Percentiles rank a stretch among this genome's conserved stretches.
These are phyloP conservation scores for Cerioporus squamosus DNA, from an alignment of 1,284 basidiomycete genomes.

Conservation along the genomic window DNA sequence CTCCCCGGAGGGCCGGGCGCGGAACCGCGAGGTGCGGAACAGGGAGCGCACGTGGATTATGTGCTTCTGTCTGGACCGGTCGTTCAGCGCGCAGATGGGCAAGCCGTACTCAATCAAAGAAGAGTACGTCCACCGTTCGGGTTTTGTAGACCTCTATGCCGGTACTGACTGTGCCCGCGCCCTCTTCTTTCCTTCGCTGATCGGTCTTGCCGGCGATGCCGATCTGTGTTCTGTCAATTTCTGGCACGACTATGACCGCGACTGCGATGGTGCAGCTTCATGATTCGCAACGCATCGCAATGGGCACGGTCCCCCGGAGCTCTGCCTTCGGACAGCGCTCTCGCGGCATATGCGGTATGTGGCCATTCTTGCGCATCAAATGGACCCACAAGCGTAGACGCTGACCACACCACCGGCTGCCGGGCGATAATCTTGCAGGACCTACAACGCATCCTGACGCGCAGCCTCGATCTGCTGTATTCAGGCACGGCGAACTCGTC, in stretches of 20 bases:
- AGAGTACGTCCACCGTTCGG: conserved; percentile 62
- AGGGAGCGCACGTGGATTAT: conserved; percentile 94
- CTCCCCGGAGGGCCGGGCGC: conserved; percentile 73
- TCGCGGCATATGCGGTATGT: conserved; percentile 75
- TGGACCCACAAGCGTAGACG: conserved; percentile 14
- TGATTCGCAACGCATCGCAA: conserved; percentile 82
- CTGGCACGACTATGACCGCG: conserved; percentile 9
- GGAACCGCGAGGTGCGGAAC: conserved; percentile 87
- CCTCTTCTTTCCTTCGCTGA: conserved; percentile 11
- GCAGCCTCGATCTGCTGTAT: conserved; percentile 90
- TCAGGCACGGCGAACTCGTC: conserved; percentile 82
- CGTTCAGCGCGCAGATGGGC: conserved; percentile 91
- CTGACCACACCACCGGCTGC: conserved; percentile 13
- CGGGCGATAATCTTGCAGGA: conserved; percentile 53
- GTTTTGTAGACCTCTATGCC: conserved; percentile 14
- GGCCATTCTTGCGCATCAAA: neutral
- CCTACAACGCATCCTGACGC: conserved; percentile 85
- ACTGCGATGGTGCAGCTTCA: conserved; percentile 56
- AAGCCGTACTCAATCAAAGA: conserved; percentile 86
- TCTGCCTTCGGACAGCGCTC: conserved; percentile 62
- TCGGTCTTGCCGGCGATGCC: conserved; percentile 14
- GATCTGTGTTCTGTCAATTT: neutral
- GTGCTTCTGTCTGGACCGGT: conserved; percentile 90
- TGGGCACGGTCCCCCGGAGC: conserved; percentile 73
- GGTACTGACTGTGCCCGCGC: conserved; percentile 12